These are phyloP conservation scores for Fusarium beomiforme DNA, from an alignment of 2,329 filamentous ascomycete genomes.

Conservation along the genomic window DNA sequence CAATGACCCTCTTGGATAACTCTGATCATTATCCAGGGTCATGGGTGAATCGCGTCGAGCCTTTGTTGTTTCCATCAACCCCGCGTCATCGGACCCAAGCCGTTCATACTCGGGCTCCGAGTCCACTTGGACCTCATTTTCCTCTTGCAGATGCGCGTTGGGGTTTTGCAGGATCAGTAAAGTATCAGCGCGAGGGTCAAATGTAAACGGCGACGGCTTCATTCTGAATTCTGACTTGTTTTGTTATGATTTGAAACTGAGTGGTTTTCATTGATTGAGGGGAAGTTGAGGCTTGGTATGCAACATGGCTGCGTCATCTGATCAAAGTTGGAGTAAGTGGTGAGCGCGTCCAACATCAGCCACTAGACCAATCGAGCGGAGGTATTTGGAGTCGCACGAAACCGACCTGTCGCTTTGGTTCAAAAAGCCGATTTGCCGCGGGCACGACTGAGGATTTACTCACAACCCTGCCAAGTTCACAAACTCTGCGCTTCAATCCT, in stretches of 20 bases:
- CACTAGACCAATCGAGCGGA: slow-evolving; percentile 16
- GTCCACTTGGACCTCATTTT: slow-evolving; percentile 3
- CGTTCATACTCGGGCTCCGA: slow-evolving; percentile 20
- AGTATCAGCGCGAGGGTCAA: slow-evolving; percentile 20
- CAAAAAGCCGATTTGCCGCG: background rate
- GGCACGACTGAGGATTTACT: background rate
- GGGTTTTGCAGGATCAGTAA: slow-evolving; percentile 14
- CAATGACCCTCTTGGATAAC: background rate
- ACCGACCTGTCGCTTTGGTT: background rate
- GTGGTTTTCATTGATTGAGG: slow-evolving; percentile 8
- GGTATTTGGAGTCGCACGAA: background rate
- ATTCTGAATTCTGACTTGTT: background rate
- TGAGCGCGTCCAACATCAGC: slow-evolving; percentile 6
- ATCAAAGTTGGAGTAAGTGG: slow-evolving; percentile 23
- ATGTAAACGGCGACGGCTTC: slow-evolving; percentile 15
- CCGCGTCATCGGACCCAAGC: slow-evolving; percentile 3
- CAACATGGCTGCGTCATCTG: slow-evolving; percentile 24
- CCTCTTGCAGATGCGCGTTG: background rate
- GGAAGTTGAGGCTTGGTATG: slow-evolving; percentile 19
- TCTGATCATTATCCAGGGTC: slow-evolving; percentile 12
- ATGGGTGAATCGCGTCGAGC: slow-evolving; percentile 15
- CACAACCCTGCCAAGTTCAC: no score
- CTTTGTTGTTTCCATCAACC: slow-evolving; percentile 1
- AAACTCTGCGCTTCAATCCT: no score
- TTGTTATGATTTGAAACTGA: background rate